Percentiles rank a stretch among this genome's conserved stretches.
phyloP scores from a whole-genome alignment of 2,329 filamentous ascomycete species.

The Fusarium devonianum region DNA sequence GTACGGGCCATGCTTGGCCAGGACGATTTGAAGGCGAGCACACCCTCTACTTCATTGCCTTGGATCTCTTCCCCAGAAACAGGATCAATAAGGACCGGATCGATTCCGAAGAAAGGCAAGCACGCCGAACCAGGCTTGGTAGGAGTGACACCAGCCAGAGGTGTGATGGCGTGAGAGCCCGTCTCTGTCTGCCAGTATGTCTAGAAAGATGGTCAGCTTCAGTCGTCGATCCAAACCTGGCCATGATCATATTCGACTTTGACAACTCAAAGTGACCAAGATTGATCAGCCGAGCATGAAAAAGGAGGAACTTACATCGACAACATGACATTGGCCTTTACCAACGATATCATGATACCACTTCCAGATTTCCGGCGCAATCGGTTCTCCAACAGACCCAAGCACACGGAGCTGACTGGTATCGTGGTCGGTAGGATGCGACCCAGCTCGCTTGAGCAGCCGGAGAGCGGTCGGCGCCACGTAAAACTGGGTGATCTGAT shows the following conservation, averaged over 20 bases:
- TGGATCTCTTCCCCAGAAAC: slow-evolving; percentile 87
- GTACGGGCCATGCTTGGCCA: slow-evolving; percentile 98
- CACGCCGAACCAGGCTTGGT: slow-evolving; percentile 94
- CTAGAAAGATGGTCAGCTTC: slow-evolving; percentile 53
- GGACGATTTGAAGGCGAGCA: slow-evolving; percentile 90
- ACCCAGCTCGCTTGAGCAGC: slow-evolving; percentile 87
- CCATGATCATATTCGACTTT: no score
- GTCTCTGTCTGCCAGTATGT: slow-evolving; percentile 99
- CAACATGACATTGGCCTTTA: slow-evolving; percentile 85
- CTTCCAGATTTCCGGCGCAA: slow-evolving; percentile 97
- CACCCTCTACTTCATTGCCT: slow-evolving; percentile 92
- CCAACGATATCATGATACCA: slow-evolving; percentile 95
- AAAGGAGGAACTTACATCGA: slow-evolving; percentile 79
- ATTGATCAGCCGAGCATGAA: no score
- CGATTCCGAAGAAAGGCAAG: slow-evolving; percentile 96
- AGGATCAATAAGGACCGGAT: slow-evolving; percentile 91
- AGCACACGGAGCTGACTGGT: slow-evolving; percentile 86
- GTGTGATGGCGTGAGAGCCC: slow-evolving; percentile 90
- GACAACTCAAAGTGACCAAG: no score
- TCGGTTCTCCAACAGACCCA: slow-evolving; percentile 92
- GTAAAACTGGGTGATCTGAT: slow-evolving; percentile 93
- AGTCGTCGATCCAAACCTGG: no score
- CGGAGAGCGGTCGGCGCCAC: slow-evolving; percentile 90
- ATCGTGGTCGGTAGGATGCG: slow-evolving; percentile 76
- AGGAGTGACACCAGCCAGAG: slow-evolving; percentile 85